Conservation (phyloP, 2,329 filamentous ascomycete genomes). For the Chaetomiaceae sp. region DNA sequence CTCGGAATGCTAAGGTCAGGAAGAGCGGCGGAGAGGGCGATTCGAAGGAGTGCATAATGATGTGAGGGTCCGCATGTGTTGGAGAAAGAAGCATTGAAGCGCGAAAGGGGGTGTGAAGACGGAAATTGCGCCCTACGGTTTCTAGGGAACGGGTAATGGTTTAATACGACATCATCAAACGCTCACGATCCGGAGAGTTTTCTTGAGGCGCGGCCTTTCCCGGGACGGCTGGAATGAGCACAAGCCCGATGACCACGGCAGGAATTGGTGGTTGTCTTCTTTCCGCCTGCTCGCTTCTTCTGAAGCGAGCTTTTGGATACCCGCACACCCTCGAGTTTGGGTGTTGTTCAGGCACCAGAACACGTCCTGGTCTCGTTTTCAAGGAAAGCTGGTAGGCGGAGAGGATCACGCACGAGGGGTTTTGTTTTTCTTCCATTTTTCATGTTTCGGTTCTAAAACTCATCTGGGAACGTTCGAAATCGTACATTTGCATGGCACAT, state of each 20-base stretch:
- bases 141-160: slow-evolving; percentile 15
- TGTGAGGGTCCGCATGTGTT: slow-evolving; percentile 35
- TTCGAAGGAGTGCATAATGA: slow-evolving; percentile 53
- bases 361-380: background rate
- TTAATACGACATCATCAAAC: slow-evolving; percentile 11
- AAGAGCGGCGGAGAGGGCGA: slow-evolving; percentile 40
- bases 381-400: background rate
- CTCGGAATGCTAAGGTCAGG: slow-evolving; percentile 45
- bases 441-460: background rate
- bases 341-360: too few relatives aligned
- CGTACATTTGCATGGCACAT: slow-evolving; percentile 4
- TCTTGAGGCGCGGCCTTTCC: background rate
- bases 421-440: background rate
- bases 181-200: background rate
- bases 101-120: too few relatives aligned
- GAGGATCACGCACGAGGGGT: background rate
- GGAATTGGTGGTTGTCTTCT: background rate
- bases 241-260: slow-evolving; percentile 1
- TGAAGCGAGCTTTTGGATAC: slow-evolving; percentile 11
- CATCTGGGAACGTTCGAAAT: background rate
- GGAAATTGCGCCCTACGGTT: background rate
- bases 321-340: slow-evolving; percentile 1
- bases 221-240: background rate
- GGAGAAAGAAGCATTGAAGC: too few relatives aligned
- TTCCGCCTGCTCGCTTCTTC: background rate